Conservation (phyloP, 2,329 filamentous ascomycete species). For the Nothophoma quercina region DNA sequence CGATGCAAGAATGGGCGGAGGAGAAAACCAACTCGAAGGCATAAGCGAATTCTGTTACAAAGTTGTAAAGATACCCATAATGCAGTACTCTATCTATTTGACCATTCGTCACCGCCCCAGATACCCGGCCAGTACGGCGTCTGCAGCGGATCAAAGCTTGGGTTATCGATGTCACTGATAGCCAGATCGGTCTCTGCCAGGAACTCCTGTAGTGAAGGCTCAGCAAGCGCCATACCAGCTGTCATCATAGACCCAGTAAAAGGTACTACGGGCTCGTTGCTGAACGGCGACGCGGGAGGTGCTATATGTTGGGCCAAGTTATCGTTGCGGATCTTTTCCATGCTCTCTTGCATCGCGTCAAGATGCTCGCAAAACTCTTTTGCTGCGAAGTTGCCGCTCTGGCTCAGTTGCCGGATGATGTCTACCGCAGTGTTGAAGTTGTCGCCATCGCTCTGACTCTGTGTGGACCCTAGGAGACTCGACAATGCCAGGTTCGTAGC, state of each 20-base stretch:
- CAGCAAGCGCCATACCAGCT: conserved; percentile 27
- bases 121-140: conserved; percentile 27
- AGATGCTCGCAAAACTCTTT: conserved; percentile 26
- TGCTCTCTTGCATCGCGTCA: conserved; percentile 23
- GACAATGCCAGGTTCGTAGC: conserved; percentile 56
- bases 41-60: background rate
- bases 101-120: conserved; percentile 18
- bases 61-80: background rate
- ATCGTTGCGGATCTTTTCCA: conserved; percentile 25
- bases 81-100: background rate
- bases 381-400: conserved; percentile 24
- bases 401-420: conserved; percentile 21
- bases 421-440: conserved; percentile 26
- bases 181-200: conserved; percentile 24
- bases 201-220: conserved; percentile 26
- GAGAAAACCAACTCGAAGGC: background rate
- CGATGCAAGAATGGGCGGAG: conserved; percentile 25
- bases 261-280: background rate
- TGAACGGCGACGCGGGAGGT: background rate
- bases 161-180: conserved; percentile 21
- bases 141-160: conserved; percentile 21
- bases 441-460: conserved; percentile 22
- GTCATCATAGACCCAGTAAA: conserved; percentile 16
- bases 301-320: conserved; percentile 21
- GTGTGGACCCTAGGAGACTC: conserved; percentile 43